Base-by-base conservation (phyloP, 352 stramenopile species). In the Pythium insidiosum region DNA sequence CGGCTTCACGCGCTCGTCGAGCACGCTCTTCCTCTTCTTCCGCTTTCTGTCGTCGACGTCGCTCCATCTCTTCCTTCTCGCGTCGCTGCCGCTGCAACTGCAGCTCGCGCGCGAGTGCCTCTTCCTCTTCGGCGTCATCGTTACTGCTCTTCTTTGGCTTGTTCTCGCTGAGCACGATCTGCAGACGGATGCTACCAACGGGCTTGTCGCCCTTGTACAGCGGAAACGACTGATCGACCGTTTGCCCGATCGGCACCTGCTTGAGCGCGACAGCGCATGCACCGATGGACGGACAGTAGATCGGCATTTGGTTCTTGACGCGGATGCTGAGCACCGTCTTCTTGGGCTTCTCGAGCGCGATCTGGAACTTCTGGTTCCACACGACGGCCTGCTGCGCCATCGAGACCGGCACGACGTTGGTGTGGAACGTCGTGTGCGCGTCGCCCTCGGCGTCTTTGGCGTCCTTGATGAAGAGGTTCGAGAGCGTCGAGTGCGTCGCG, bases 321-420 rank as follows among this genome's bases (percentile, higher is more conserved):
- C 76, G 76, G 51, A 88, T 74, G 26, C 66, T 84, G 20, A 88
- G 38, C 16, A 86, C 63, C 47, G 84, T 63, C 11, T 56, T 60
- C 16, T 50, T 47, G 3, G 73, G 65, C 23, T 83, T 57, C 13
- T 56, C 53, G 1, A 88, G 52, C 15, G 63, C 61, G 29, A 86
- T 35, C 39, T 86, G 61, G 21, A 88, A 84, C 62, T 88, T 86
- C 28, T 88, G 63, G 44, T 86, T 88, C 76, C 76, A 88, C 28
- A 82, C 43, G n/a, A n/a, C n/a, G n/a, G n/a, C n/a, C n/a, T n/a
- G n/a, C n/a, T n/a, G n/a, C n/a, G 71, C 68, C 24, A 63, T 62
- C 10, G 53, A 54, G 4, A 47, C 60, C 26, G 45, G 53, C 25
- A 67, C 56, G 36, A 84, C 56, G 50, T 79, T 81, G 24, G 75